Base-by-base conservation (phyloP, 2,329 filamentous ascomycete species). In the Penicillium sp. region DNA sequence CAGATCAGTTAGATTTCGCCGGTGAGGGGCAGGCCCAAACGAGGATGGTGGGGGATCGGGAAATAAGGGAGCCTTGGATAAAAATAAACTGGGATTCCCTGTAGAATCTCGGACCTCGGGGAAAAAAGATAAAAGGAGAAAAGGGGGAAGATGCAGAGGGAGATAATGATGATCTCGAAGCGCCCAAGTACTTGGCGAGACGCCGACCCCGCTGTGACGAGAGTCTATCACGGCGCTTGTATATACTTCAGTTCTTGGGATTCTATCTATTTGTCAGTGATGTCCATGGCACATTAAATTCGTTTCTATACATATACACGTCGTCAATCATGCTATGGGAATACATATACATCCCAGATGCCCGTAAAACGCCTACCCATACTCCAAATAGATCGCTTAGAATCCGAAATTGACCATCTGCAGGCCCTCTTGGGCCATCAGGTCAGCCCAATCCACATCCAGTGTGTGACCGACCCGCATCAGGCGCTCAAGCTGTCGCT, bases 391-490 rank as follows among this genome's bases (percentile, higher is more conserved):
- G 32, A 26, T 31, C 38, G 44, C 50, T 52, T 50, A 76, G 54
- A 77, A 64, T 22, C 75, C 74, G 64, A 76, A 78, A 58, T 75
- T 76, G 3, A 79, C 74, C 44, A 79, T 66, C 42, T 69, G 67
- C 53, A 77, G 54, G 5, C 72, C 71, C 45, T 68, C 65, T 45
- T 71, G 67, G 36, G 65, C 62, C 60, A 78, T 71, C 14, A 78
- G 56, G 22, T 71, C 66, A 20, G 74, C 57, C 77, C 77, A 80
- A 50, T 77, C 73, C 24, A 79, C 69, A 55, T 72, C 68, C 47
- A 72, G 63, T 40, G 68, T 60, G 51, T 70, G 66, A 6, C 68
- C 66, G 14, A 71, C 66, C 24, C 57, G 57, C 61, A 65, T 65
- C 34, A 71, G 63, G 24, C 68, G 64, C 36, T 67, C 61, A 36